Evolutionary conservation across 2,329 filamentous ascomycete species (phyloP).

Genomic region (Claviceps africana): DNA sequence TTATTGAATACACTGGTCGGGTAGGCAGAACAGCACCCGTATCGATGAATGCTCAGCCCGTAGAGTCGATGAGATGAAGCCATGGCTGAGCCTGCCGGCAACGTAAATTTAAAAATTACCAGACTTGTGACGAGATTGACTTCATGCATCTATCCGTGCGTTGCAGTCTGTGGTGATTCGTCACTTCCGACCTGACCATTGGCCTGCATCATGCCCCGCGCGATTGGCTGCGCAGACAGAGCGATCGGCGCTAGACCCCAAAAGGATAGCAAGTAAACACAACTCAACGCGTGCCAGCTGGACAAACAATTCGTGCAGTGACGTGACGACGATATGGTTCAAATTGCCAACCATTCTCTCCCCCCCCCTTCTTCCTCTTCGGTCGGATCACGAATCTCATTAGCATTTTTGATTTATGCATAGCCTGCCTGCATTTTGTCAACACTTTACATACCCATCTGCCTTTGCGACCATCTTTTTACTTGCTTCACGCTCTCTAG

Average conservation of each 20-base stretch:
- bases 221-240: neutral
- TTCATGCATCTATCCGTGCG: constrained; percentile 5
- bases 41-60: neutral
- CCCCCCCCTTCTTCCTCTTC: too few relatives aligned
- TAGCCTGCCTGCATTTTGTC: constrained; percentile 9
- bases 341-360: too few relatives aligned
- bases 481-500: neutral
- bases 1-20: neutral
- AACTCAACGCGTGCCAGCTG: constrained; percentile 14
- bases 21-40: neutral
- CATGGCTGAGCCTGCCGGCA: neutral
- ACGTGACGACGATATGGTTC: neutral
- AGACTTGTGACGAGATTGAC: neutral
- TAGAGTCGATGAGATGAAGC: constrained; percentile 1
- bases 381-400: neutral
- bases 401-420: constrained; percentile 1
- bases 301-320: neutral
- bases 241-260: constrained; percentile 18
- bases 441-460: neutral
- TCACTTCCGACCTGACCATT: neutral
- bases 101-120: neutral
- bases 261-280: constrained; percentile 29
- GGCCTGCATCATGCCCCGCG: neutral
- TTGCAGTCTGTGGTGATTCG: neutral
- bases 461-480: neutral